Percentiles rank a stretch among this genome's conserved stretches.
These are phyloP conservation scores for Trypanosomatidae sp. DNA, from an alignment of 208 protist genomes.

Conservation along the genomic window DNA sequence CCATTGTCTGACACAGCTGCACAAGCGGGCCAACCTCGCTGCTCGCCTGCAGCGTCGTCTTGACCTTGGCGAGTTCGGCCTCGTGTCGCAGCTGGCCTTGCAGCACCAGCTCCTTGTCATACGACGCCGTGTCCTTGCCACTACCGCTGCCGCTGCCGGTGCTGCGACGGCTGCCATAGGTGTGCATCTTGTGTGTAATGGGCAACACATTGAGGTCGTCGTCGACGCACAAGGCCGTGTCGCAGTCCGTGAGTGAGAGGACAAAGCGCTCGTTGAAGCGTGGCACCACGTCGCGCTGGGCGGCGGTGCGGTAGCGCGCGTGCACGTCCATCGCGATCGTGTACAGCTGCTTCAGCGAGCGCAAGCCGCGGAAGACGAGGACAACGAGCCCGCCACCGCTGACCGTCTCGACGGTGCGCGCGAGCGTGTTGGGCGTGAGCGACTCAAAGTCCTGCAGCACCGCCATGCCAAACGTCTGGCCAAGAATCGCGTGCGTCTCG, in stretches of 20 bases:
- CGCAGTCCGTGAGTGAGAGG: slow-evolving; percentile 93
- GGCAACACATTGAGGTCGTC: slow-evolving; percentile 98
- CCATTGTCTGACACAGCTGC: slow-evolving; percentile 85
- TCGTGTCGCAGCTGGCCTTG: slow-evolving; percentile 76
- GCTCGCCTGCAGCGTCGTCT: slow-evolving; percentile 70
- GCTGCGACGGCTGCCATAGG: slow-evolving; percentile 10
- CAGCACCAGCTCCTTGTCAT: slow-evolving; percentile 51
- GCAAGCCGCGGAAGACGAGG: slow-evolving; percentile 95
- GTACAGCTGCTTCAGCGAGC: slow-evolving; percentile 95
- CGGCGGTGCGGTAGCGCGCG: slow-evolving; percentile 79
- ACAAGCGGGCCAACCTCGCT: slow-evolving; percentile 88
- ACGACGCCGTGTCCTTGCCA: slow-evolving; percentile 2
- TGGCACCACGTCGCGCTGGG: slow-evolving; percentile 85
- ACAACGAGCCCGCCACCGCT: slow-evolving; percentile 98
- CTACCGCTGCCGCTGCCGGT: not conserved
- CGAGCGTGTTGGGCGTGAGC: slow-evolving; percentile 98
- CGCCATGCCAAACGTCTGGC: slow-evolving; percentile 99
- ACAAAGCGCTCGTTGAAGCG: slow-evolving; percentile 99
- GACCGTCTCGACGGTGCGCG: slow-evolving; percentile 99
- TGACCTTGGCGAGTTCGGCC: slow-evolving; percentile 55
- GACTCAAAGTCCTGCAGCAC: slow-evolving; percentile 99
- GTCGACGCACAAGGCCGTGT: slow-evolving; percentile 94
- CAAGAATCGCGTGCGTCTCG: slow-evolving; percentile 98
- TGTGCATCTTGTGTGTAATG: slow-evolving; percentile 86
- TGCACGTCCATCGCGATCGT: slow-evolving; percentile 99